Conservation (phyloP, 352 stramenopile species). For the Phytophthora capsici region DNA sequence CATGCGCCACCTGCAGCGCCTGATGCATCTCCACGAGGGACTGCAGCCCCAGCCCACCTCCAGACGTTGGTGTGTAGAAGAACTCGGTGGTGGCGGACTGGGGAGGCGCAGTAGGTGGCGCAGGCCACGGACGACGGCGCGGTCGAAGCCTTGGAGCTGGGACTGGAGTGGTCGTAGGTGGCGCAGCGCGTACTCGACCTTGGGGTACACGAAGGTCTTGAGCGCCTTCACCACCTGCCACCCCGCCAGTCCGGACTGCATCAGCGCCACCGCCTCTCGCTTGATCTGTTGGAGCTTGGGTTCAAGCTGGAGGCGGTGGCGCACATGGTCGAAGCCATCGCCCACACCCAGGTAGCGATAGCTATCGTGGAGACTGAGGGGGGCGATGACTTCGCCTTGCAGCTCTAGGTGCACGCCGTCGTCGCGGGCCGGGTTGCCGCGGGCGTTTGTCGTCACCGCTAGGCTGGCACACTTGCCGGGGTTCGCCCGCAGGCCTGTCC, state of each 20-base stretch:
- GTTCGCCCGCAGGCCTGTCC: conserved; percentile 5
- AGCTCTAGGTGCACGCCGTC: neutral
- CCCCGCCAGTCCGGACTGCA: conserved; percentile 9
- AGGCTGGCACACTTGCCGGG: conserved; percentile 20
- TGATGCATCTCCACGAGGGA: conserved; percentile 15
- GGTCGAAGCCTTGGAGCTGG: conserved; percentile 11
- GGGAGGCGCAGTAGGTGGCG: conserved; percentile 8
- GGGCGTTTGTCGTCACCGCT: neutral
- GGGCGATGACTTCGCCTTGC: neutral
- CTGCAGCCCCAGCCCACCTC: conserved; percentile 15
- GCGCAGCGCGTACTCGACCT: conserved; percentile 13
- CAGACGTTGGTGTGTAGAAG: conserved; percentile 17
- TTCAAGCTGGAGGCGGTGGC: neutral
- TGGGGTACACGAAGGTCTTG: conserved; percentile 20
- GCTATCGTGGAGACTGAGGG: neutral
- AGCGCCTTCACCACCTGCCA: conserved; percentile 17
- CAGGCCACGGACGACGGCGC: neutral
- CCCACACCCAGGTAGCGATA: conserved; percentile 12
- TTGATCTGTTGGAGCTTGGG: conserved; percentile 14
- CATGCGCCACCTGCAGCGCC: conserved; percentile 20
- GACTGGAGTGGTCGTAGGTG: conserved; percentile 7
- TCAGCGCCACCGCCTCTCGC: conserved; percentile 4
- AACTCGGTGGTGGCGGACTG: conserved; percentile 4
- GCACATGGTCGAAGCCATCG: conserved; percentile 21
- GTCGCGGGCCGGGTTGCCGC: conserved; percentile 20